Base-by-base conservation (phyloP, 306 rosid species). In the Trichosanthes truncata region DNA sequence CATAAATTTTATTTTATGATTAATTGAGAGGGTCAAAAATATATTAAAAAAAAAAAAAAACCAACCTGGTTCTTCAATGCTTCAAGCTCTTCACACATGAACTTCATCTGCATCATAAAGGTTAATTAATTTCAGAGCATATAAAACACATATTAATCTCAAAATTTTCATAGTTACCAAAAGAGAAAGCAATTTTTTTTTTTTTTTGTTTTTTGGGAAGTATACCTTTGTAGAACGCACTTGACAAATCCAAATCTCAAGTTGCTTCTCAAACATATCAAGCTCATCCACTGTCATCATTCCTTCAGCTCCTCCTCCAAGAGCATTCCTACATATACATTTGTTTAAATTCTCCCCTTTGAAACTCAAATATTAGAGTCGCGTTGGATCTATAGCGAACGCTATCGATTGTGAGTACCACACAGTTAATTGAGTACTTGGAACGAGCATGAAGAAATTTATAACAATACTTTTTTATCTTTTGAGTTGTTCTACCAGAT, bases 211-310 rank as follows among this genome's bases (percentile, higher is more conserved):
- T 62, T 0, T 65, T 65, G 43, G 52, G n/a, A 38, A 23, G 9
- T 3, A 0, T 85, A 94, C 98, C 97, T 94, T 94, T 83, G 89
- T 83, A 38, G 97, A 85, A 33, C 98, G 95, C 40, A 94, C 88
- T 6, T 89, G 88, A 86, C 86, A 88, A 66, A 90, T 90, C 97
- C 99, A 93, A 77, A 68, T 82, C 88, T 95, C 97, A 18, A 95
- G 97, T 80, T 95, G 86, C 83, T 95, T 95, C 80, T 95, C 97
- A 43, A 93, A 66, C 55, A 87, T 89, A 77, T 87, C 87, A 49
- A 95, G 83, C 74, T 95, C 97, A 36, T 95, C 91, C 62, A 92
- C 73, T 29, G 85, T 68, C 94, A 83, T 88, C 21, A 85, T 87
- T 31, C 87, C 85, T 57, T 80, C 95, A 9, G 33, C 78, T 80